These are phyloP conservation scores for Sequoiadendron giganteum DNA, from an alignment of 75 land plant species.

Conservation along the genomic window DNA sequence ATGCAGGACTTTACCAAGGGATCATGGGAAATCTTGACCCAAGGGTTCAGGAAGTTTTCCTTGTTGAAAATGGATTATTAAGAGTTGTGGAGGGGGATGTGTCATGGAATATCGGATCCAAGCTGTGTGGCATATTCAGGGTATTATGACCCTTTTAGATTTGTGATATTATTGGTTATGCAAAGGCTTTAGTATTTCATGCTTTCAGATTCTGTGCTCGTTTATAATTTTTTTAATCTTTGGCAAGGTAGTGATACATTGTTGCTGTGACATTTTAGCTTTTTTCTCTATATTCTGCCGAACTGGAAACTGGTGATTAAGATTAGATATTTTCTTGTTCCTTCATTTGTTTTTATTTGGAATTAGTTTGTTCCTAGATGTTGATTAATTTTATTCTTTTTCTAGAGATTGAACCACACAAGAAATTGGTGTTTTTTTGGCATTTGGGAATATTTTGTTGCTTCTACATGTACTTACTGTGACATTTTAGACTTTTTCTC, in stretches of 20 bases:
- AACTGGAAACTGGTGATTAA: background rate
- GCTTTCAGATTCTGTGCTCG: background rate
- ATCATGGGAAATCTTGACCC: background rate
- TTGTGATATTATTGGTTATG: background rate
- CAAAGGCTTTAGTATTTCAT: background rate
- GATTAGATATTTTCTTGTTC: background rate
- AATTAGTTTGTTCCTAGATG: background rate
- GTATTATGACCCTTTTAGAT: background rate
- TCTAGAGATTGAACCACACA: background rate
- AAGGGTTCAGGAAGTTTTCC: background rate
- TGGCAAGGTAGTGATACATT: background rate
- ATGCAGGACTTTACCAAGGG: no score
- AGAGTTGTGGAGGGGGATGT: no score
- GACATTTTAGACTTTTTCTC: background rate
- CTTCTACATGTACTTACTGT: background rate
- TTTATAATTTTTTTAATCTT: background rate
- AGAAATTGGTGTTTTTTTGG: background rate
- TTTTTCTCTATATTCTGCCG: background rate
- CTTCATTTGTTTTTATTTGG: background rate
- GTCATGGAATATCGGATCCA: background rate
- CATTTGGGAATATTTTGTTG: background rate
- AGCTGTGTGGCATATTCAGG: background rate
- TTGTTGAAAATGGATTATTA: background rate
- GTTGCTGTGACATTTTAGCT: background rate
- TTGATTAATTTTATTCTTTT: background rate